Evolutionary conservation across 208 protist genomes (phyloP).

Genomic region (Trypanosoma boissoni): DNA sequence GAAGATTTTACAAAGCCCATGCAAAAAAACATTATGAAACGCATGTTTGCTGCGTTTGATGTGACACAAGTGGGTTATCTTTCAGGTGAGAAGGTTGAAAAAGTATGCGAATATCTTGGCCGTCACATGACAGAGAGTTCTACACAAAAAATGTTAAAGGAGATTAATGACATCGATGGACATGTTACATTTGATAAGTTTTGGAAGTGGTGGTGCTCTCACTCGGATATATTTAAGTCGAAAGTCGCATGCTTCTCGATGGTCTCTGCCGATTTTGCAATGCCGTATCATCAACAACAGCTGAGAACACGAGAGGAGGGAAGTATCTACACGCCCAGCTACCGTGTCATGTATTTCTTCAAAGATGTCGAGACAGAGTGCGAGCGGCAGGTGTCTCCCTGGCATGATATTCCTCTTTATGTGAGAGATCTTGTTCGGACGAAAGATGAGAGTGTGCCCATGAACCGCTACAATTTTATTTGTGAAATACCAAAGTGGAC

Average conservation of each 20-base stretch:
- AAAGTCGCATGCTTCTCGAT: slow-evolving; percentile 74
- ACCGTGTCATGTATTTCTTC: slow-evolving; percentile 90
- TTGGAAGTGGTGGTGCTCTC: slow-evolving; percentile 78
- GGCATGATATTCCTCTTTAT: slow-evolving; percentile 91
- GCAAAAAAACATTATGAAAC: slow-evolving; percentile 78
- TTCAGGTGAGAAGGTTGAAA: slow-evolving; percentile 49
- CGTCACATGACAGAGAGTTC: slow-evolving; percentile 40
- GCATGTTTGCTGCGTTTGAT: slow-evolving; percentile 90
- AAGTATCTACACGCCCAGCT: slow-evolving; percentile 89
- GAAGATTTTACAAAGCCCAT: slow-evolving; percentile 65
- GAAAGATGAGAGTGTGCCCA: slow-evolving; percentile 69
- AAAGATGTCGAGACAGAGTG: slow-evolving; percentile 78
- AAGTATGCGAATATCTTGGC: slow-evolving; percentile 81
- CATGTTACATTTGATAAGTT: slow-evolving; percentile 83
- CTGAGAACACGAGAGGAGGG: slow-evolving; percentile 77
- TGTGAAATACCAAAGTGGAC: slow-evolving; percentile 95
- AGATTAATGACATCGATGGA: slow-evolving; percentile 42
- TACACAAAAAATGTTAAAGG: slow-evolving; percentile 52
- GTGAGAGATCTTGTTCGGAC: slow-evolving; percentile 87
- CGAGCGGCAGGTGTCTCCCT: slow-evolving; percentile 82
- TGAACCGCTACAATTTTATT: slow-evolving; percentile 92
- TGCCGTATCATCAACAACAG: slow-evolving; percentile 90
- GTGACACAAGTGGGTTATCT: slow-evolving; percentile 78
- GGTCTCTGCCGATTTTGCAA: slow-evolving; percentile 83
- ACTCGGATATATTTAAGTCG: slow-evolving; percentile 40